A percentile compares a stretch with the other conserved stretches of the same genome.
Evolutionary conservation across 2,329 filamentous ascomycete species (phyloP).

Genomic region (Monosporascus sp.): DNA sequence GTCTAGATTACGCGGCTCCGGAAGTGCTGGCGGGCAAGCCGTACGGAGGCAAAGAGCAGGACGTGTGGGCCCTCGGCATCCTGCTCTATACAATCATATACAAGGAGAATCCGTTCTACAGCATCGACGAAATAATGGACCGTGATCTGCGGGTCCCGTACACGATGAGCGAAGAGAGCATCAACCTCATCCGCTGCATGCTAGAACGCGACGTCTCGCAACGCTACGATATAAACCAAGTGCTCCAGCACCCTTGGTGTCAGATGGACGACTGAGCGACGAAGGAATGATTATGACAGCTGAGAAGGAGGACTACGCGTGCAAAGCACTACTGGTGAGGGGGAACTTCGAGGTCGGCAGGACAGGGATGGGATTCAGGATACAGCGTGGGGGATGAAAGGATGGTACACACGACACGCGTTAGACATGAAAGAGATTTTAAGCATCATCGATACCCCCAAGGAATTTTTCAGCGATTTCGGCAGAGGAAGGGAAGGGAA

Average conservation of each 20-base stretch:
- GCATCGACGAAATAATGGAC: constrained; percentile 98
- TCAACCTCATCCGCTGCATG: constrained; percentile 88
- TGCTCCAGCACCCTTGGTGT: constrained; percentile 86
- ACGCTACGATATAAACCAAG: constrained; percentile 79
- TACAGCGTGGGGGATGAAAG: too few relatives aligned
- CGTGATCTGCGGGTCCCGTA: constrained; percentile 89
- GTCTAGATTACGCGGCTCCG: constrained; percentile 90
- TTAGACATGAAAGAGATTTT: too few relatives aligned
- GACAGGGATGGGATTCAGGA: too few relatives aligned
- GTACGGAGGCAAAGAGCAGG: constrained; percentile 93
- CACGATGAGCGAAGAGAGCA: constrained; percentile 83
- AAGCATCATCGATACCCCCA: too few relatives aligned
- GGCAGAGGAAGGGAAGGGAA: too few relatives aligned
- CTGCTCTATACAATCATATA: constrained; percentile 98
- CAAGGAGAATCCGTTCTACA: constrained; percentile 99
- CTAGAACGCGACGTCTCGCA: constrained; percentile 82
- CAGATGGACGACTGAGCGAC: constrained; percentile 16
- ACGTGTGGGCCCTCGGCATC: constrained; percentile 96
- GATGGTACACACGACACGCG: too few relatives aligned
- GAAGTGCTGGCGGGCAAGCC: constrained; percentile 90
- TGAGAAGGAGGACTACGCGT: too few relatives aligned
- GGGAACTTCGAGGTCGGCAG: too few relatives aligned
- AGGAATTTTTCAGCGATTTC: too few relatives aligned
- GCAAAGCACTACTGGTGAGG: too few relatives aligned
- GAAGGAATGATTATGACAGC: too few relatives aligned